Conservation (phyloP, 1,284 basidiomycete species). For the Phenoliferia sp. region DNA sequence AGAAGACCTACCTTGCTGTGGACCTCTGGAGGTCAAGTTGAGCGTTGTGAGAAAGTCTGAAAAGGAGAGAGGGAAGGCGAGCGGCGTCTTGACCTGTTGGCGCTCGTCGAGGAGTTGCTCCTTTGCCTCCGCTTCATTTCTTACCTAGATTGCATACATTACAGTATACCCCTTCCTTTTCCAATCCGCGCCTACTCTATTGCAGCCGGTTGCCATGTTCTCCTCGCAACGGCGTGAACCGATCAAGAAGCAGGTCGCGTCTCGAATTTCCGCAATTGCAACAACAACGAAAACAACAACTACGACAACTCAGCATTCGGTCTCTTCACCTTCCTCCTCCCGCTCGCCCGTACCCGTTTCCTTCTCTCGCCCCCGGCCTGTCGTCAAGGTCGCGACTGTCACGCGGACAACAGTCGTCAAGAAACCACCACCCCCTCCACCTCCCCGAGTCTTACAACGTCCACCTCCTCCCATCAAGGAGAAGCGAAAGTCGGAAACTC, state of each 20-base stretch:
- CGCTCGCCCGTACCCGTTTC: neutral
- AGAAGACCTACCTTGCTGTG: no score
- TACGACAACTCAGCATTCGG: neutral
- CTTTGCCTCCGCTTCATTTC: no score
- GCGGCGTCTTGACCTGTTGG: no score
- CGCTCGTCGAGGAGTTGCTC: no score
- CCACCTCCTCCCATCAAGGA: neutral
- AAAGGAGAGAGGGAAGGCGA: neutral
- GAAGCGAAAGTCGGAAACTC: neutral
- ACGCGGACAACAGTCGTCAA: conserved; percentile 2
- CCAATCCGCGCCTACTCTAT: neutral
- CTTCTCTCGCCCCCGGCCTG: neutral
- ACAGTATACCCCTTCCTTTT: neutral
- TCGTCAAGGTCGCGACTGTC: conserved; percentile 9
- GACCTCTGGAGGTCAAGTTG: no score
- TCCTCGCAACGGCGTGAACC: neutral
- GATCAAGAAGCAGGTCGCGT: neutral
- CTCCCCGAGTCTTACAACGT: neutral
- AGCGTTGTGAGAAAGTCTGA: neutral
- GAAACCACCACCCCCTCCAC: neutral
- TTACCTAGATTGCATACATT: no score
- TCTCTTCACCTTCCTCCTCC: neutral
- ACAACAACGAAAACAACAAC: neutral
- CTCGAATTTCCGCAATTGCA: neutral
- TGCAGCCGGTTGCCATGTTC: neutral